These are phyloP conservation scores for Apophysomyces sp. DNA, from an alignment of 371 early-diverging fungal genomes.

Conservation along the genomic window DNA sequence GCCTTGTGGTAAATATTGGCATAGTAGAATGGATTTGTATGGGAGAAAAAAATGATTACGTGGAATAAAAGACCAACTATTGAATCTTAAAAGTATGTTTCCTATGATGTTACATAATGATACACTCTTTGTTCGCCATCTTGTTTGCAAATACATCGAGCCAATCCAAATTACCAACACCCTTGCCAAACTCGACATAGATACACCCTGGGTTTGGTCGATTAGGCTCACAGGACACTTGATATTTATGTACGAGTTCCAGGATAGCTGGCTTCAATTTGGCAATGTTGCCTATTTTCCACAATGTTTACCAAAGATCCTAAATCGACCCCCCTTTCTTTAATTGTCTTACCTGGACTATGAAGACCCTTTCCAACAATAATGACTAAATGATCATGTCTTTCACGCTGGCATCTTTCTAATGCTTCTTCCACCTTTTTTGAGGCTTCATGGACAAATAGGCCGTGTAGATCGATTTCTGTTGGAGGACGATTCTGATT, in stretches of 20 bases:
- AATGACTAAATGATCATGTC: conserved; percentile 45
- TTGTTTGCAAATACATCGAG: conserved; percentile 33
- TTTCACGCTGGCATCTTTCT: conserved; percentile 39
- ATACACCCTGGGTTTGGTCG: conserved; percentile 65
- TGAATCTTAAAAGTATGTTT: not conserved
- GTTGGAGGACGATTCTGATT: conserved; percentile 45
- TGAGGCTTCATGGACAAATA: conserved; percentile 59
- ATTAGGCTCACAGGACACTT: conserved; percentile 54
- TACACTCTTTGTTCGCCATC: conserved; percentile 31
- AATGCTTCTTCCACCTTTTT: conserved; percentile 54
- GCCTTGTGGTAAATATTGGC: no score
- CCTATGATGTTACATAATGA: conserved; percentile 32
- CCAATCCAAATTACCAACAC: conserved; percentile 48
- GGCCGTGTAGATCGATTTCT: conserved; percentile 62
- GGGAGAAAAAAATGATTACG: no score
- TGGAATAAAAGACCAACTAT: not conserved
- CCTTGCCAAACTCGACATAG: conserved; percentile 54
- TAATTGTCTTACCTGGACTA: conserved; percentile 37
- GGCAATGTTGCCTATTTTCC: conserved; percentile 40
- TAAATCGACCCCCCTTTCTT: no score
- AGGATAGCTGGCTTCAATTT: conserved; percentile 64
- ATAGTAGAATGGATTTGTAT: no score
- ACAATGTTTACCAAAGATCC: no score
- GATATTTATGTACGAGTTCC: conserved; percentile 52
- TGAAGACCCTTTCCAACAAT: conserved; percentile 67